Conservation (phyloP, 2,329 filamentous ascomycete species). For the Trichoderma sp. region DNA sequence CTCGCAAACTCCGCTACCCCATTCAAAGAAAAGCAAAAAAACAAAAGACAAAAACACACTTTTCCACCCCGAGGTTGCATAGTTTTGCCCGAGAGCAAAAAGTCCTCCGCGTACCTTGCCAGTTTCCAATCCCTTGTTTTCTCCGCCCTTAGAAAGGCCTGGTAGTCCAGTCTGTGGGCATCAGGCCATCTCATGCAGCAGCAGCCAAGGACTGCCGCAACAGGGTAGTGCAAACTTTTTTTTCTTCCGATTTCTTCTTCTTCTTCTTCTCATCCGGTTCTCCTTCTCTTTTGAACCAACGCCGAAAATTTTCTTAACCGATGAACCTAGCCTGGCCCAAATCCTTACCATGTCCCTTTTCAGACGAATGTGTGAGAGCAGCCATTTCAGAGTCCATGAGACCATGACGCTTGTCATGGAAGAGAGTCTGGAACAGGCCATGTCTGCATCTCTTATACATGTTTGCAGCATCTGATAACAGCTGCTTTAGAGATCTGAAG, state of each 20-base stretch:
- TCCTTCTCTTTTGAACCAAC: conserved; percentile 27
- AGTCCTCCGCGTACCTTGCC: conserved; percentile 22
- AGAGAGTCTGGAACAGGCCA: not conserved
- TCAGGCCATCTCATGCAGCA: conserved; percentile 25
- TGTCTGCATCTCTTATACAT: conserved; percentile 10
- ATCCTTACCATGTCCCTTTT: not conserved
- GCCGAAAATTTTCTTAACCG: conserved; percentile 9
- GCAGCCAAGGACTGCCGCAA: conserved; percentile 21
- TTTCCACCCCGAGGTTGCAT: conserved; percentile 10
- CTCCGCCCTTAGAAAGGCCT: conserved; percentile 11
- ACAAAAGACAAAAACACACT: conserved; percentile 6
- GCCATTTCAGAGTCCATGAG: not conserved
- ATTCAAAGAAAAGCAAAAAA: not conserved
- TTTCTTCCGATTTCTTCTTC: not conserved
- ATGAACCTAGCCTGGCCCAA: conserved; percentile 16
- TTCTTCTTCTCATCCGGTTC: not conserved
- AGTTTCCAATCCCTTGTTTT: conserved; percentile 25
- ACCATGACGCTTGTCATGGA: not conserved
- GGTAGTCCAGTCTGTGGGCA: conserved; percentile 4
- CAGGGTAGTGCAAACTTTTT: conserved; percentile 20
- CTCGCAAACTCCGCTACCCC: not conserved
- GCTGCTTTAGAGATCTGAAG: conserved; percentile 14
- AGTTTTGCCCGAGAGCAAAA: conserved; percentile 14
- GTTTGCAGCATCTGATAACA: conserved; percentile 18
- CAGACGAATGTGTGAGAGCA: conserved; percentile 17